Evolutionary conservation across 495 filamentous ascomycete genomes (phyloP), one percentile per base, ranked within the genome.

Genomic region (Tuber calosporum): DNA sequence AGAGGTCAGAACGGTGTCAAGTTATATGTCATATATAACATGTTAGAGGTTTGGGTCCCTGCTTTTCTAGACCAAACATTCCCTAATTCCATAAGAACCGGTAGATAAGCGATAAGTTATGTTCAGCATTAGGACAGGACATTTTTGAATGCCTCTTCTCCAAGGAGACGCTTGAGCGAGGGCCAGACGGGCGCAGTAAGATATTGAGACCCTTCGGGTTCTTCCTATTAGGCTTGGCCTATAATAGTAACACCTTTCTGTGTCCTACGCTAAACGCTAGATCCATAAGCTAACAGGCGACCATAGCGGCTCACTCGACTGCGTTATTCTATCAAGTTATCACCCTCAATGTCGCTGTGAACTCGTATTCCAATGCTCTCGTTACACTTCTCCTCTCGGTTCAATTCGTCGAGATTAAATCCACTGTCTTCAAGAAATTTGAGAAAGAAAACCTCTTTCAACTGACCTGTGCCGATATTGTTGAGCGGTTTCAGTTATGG

Each of bases 381-480:
- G 85, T 98, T 58, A 97, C 94, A 0, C 88, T 99, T 0, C 84
- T 99, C 1, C 85, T 99, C 78, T 96, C 92, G 0, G 97, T 97
- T 79, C 94, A 97, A 81, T 99, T 99, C 76, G 95, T 97, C 38
- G 95, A 99, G 85, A 97, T 99, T 85, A 99, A 98, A 79, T 90
- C 90, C 34, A 93, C 93, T 13, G 95, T 99, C 15, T 99, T 99
- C 86, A 96, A 97, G 84, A 94, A 93, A 69, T 94, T 97, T 76
- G 93, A 97, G 80, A 97, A 97, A 81, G 95, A 98, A 78, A 98
- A 97, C 78, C 85, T 96, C 0, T 99, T 99, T 82, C 95, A 99
- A 82, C 85, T 99, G 2, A 94, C 94, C 4, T 98, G 96, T 77
- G 93, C 94, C 17, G 95, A 99, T 77, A 88, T 99, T 68, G 96